Conservation (phyloP, 805 yeast genomes). For the Jamesozyma piceae region DNA sequence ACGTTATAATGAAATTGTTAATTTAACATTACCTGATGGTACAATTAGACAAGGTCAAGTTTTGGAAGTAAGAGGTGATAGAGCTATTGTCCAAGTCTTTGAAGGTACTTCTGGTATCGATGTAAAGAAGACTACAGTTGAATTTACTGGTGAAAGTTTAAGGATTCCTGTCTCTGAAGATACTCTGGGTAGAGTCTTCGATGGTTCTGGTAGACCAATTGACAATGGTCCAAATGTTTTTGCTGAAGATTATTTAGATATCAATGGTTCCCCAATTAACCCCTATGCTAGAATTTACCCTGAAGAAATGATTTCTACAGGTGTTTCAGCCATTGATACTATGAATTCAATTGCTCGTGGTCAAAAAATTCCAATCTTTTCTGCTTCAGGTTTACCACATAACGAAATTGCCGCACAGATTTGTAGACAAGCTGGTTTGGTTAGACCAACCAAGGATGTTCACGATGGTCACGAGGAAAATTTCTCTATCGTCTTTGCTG, state of each 20-base stretch:
- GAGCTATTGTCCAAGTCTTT: conserved; percentile 97
- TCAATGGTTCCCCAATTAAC: conserved; percentile 97
- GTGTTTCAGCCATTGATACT: conserved; percentile 96
- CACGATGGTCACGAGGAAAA: conserved; percentile 99
- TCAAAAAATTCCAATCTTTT: conserved; percentile 97
- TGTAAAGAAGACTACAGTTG: conserved; percentile 94
- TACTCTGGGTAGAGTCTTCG: conserved; percentile 93
- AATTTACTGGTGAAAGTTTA: conserved; percentile 91
- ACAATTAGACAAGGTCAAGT: conserved; percentile 94
- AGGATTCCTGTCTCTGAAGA: conserved; percentile 94
- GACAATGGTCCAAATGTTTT: conserved; percentile 97
- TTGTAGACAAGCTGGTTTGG: conserved; percentile 98
- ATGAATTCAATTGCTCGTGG: conserved; percentile 99
- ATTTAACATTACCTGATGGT: conserved; percentile 94
- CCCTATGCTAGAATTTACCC: conserved; percentile 98
- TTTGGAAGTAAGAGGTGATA: conserved; percentile 90
- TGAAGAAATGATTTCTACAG: conserved; percentile 99
- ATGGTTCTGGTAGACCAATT: conserved; percentile 97
- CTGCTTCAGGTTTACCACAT: conserved; percentile 98
- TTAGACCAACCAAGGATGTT: conserved; percentile 98
- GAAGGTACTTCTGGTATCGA: conserved; percentile 99
- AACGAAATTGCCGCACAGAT: conserved; percentile 99
- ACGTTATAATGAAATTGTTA: conserved; percentile 92
- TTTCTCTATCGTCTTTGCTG: conserved; percentile 97
- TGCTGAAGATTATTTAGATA: conserved; percentile 97